These are phyloP conservation scores for Solanum paucissectum DNA, from an alignment of 257 asterid species.

Conservation along the genomic window DNA sequence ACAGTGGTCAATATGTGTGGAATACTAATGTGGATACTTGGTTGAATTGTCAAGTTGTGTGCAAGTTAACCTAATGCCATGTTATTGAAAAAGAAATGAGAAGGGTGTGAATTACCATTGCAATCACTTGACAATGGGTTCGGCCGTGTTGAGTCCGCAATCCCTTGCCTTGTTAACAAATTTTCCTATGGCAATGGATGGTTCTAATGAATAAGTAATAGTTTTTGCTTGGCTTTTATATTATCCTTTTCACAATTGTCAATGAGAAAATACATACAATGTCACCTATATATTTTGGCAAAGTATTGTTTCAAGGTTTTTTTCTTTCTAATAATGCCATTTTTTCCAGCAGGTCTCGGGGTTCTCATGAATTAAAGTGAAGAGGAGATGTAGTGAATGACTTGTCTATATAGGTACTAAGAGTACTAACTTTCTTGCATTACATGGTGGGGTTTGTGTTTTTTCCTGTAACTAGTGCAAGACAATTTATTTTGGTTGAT, in stretches of 20 bases:
- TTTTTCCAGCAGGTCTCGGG: not conserved
- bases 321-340: not conserved
- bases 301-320: not conserved
- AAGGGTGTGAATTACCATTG: not conserved
- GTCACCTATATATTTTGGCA: not conserved
- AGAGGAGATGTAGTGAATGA: not conserved
- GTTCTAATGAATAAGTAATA: not conserved
- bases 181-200: not conserved
- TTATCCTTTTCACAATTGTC: not conserved
- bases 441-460: slow-evolving; percentile 22
- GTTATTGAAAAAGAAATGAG: not conserved
- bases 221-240: not conserved
- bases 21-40: not conserved
- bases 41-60: not conserved
- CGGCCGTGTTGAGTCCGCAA: not conserved
- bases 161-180: not conserved
- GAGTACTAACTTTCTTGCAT: slow-evolving; percentile 50
- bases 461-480: slow-evolving; percentile 7
- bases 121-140: not conserved
- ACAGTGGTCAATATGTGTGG: not conserved
- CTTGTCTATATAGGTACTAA: slow-evolving; percentile 25
- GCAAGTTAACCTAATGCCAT: not conserved
- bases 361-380: not conserved
- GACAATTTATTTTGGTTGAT: slow-evolving; percentile 9
- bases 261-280: not conserved